A percentile compares a stretch with the other conserved stretches of the same genome.
These are phyloP conservation scores for Gilbertella persicaria DNA, from an alignment of 371 early-diverging fungal genomes.

Conservation along the genomic window DNA sequence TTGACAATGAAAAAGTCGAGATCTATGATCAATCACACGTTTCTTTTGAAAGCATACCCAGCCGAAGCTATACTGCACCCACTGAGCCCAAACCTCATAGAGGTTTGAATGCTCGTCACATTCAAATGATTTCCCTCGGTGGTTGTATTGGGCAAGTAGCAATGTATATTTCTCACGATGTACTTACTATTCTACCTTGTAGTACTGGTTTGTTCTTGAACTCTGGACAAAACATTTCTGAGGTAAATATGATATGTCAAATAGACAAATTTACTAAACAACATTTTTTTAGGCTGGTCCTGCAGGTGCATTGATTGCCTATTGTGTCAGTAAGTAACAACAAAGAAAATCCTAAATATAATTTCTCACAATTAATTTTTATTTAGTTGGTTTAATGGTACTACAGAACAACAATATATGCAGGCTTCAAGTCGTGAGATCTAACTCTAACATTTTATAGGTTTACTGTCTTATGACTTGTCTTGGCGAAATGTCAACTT, in stretches of 20 bases:
- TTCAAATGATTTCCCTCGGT: slow-evolving; percentile 82
- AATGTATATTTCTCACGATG: slow-evolving; percentile 4
- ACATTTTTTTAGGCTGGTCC: slow-evolving; percentile 42
- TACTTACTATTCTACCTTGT: slow-evolving; percentile 5
- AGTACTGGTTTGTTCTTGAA: slow-evolving; percentile 89
- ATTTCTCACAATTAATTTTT: not conserved
- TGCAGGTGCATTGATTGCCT: slow-evolving; percentile 53
- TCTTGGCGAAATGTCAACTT: slow-evolving; percentile 86
- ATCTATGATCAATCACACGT: slow-evolving; percentile 19
- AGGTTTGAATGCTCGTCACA: slow-evolving; percentile 69
- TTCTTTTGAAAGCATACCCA: slow-evolving; percentile 19
- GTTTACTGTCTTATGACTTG: slow-evolving; percentile 81
- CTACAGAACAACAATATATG: not conserved
- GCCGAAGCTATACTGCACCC: not conserved
- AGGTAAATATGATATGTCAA: slow-evolving; percentile 15
- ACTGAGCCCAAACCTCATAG: slow-evolving; percentile 42
- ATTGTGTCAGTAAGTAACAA: slow-evolving; percentile 50
- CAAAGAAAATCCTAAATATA: not conserved
- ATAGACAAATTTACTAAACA: not conserved
- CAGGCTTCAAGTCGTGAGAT: slow-evolving; percentile 6
- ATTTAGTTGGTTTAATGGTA: slow-evolving; percentile 46
- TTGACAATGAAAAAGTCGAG: slow-evolving; percentile 26
- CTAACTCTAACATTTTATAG: slow-evolving; percentile 29
- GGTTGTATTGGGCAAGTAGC: slow-evolving; percentile 49
- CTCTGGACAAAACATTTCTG: slow-evolving; percentile 72